These are phyloP conservation scores for Boeremia exigua DNA, from an alignment of 2,329 filamentous ascomycete genomes.

Conservation along the genomic window DNA sequence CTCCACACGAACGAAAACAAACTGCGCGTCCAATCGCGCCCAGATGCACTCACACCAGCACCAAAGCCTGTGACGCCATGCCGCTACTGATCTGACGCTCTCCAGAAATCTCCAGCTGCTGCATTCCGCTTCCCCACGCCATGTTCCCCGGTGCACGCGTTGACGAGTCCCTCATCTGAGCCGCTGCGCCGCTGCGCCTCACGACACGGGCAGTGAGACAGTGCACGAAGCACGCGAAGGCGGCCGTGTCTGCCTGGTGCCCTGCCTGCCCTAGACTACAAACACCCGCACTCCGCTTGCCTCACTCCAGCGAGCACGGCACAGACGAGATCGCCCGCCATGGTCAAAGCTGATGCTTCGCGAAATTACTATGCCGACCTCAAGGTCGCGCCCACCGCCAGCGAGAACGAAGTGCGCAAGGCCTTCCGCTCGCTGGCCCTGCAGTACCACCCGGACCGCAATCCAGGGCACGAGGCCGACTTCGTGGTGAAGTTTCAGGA, in stretches of 20 bases:
- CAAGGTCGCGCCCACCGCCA: conserved; percentile 71
- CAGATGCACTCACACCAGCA: conserved; percentile 14
- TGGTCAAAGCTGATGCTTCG: conserved; percentile 72
- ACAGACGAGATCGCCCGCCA: conserved; percentile 42
- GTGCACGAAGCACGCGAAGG: conserved; percentile 8
- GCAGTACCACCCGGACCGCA: conserved; percentile 87
- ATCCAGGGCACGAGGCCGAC: conserved; percentile 80
- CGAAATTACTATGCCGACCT: conserved; percentile 88
- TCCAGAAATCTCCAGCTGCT: conserved; percentile 5
- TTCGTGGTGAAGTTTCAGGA: conserved; percentile 83
- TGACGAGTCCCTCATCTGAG: conserved; percentile 39
- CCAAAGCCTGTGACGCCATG: conserved; percentile 15
- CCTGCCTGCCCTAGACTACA: no score
- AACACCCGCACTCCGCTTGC: conserved; percentile 5
- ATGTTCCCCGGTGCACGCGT: conserved; percentile 39
- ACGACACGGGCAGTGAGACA: conserved; percentile 33
- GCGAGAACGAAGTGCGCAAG: conserved; percentile 79
- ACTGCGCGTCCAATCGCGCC: conserved; percentile 13
- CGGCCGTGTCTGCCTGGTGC: conserved; percentile 27
- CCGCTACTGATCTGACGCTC: conserved; percentile 7
- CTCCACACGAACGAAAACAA: conserved; percentile 14
- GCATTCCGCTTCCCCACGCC: conserved; percentile 10
- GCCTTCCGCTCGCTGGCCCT: conserved; percentile 85
- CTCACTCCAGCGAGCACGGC: conserved; percentile 8
- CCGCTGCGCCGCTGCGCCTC: conserved; percentile 33